Conservation (phyloP, 495 filamentous ascomycete genomes). For the Aspergillus campestris region DNA sequence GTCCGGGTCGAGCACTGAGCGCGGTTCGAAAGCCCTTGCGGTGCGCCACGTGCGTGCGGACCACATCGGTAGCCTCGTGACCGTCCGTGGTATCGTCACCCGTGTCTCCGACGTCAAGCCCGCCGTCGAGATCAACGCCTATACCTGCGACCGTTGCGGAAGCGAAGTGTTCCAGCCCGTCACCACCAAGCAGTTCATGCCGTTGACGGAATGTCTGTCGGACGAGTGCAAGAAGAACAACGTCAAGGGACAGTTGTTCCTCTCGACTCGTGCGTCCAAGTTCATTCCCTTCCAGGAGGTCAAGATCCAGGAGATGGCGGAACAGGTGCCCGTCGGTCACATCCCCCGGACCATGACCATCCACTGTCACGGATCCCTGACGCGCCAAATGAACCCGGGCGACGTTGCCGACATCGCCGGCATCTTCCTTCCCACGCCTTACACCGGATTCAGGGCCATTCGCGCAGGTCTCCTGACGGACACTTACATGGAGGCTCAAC, state of each 20-base stretch:
- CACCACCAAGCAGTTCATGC: slow-evolving; percentile 80
- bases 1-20: slow-evolving; percentile 55
- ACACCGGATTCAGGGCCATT: slow-evolving; percentile 96
- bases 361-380: slow-evolving; percentile 78
- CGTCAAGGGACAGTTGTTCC: slow-evolving; percentile 83
- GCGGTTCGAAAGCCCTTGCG: slow-evolving; percentile 68
- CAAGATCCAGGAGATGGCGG: slow-evolving; percentile 97
- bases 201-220: slow-evolving; percentile 77
- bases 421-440: slow-evolving; percentile 93
- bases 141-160: slow-evolving; percentile 92
- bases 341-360: slow-evolving; percentile 87
- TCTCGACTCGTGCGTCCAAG: slow-evolving; percentile 90
- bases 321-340: slow-evolving; percentile 95
- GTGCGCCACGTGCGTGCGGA: slow-evolving; percentile 88
- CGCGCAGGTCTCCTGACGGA: slow-evolving; percentile 90
- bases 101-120: slow-evolving; percentile 97
- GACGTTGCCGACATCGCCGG: slow-evolving; percentile 90
- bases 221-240: slow-evolving; percentile 84
- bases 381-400: slow-evolving; percentile 80
- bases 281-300: slow-evolving; percentile 97
- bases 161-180: slow-evolving; percentile 97
- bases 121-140: slow-evolving; percentile 92
- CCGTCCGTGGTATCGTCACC: slow-evolving; percentile 88
- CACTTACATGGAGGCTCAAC: slow-evolving; percentile 91
- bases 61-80: slow-evolving; percentile 88